Evolutionary conservation across 2,329 filamentous ascomycete genomes (phyloP).

Genomic region (Paracorniculantispora psalliotae): DNA sequence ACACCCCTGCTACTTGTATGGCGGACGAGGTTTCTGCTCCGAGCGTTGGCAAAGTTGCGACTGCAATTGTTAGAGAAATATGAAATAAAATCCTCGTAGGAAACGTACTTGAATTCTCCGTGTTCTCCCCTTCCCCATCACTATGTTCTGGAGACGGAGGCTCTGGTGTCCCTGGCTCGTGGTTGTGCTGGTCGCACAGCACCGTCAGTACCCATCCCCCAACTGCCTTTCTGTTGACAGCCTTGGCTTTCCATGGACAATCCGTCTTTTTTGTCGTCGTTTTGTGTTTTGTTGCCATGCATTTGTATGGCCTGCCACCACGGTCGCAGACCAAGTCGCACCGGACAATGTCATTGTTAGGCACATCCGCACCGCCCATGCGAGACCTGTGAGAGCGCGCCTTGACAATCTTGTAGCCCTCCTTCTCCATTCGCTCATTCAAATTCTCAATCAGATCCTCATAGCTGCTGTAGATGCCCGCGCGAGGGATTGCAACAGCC

Average conservation of each 20-base stretch:
- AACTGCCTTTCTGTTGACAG: slow-evolving; percentile 38
- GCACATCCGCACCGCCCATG: slow-evolving; percentile 35
- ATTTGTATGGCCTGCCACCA: slow-evolving; percentile 39
- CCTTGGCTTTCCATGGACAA: slow-evolving; percentile 43
- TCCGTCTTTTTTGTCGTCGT: slow-evolving; percentile 42
- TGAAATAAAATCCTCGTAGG: too few relatives aligned
- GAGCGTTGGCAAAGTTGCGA: slow-evolving; percentile 11
- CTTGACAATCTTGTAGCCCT: slow-evolving; percentile 44
- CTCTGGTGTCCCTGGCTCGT: slow-evolving; percentile 40
- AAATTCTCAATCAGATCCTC: slow-evolving; percentile 38
- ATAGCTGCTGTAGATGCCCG: slow-evolving; percentile 34
- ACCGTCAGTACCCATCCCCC: slow-evolving; percentile 42
- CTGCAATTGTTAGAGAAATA: slow-evolving; percentile 9
- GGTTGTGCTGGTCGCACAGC: slow-evolving; percentile 40
- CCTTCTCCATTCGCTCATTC: slow-evolving; percentile 37
- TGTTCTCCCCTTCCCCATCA: slow-evolving; percentile 30
- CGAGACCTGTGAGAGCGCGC: slow-evolving; percentile 38
- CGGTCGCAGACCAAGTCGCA: slow-evolving; percentile 43
- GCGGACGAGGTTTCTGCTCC: slow-evolving; percentile 22
- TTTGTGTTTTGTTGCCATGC: slow-evolving; percentile 40
- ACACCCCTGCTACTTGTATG: slow-evolving; percentile 36
- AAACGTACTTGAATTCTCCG: slow-evolving; percentile 23
- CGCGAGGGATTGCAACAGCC: slow-evolving; percentile 32
- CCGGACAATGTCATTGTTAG: slow-evolving; percentile 39
- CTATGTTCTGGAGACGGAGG: slow-evolving; percentile 30